Percentiles rank a stretch among this genome's conserved stretches.
These are phyloP conservation scores for Cercospora janseana DNA, from an alignment of 2,329 filamentous ascomycete species.

Conservation along the genomic window DNA sequence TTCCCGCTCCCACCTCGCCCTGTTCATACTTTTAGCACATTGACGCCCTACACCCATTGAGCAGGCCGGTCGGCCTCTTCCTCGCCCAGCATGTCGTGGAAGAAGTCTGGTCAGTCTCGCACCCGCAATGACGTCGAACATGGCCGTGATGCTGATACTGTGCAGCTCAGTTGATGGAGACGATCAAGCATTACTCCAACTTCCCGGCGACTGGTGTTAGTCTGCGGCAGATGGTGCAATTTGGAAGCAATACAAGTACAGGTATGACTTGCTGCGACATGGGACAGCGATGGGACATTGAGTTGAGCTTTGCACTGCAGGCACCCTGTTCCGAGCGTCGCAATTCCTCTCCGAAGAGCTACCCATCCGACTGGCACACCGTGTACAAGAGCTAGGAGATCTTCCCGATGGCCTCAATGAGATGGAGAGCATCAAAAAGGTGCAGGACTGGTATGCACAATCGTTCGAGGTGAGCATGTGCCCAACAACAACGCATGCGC, in stretches of 20 bases:
- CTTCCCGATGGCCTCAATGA: constrained; percentile 94
- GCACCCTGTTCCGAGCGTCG: constrained; percentile 93
- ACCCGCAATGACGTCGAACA: constrained; percentile 20
- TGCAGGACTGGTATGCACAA: constrained; percentile 98
- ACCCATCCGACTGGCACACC: constrained; percentile 91
- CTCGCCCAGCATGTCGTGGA: constrained; percentile 35
- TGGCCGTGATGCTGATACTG: constrained; percentile 6
- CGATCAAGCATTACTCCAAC: constrained; percentile 53
- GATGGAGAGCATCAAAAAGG: constrained; percentile 93
- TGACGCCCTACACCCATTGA: constrained; percentile 18
- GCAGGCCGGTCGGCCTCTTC: constrained; percentile 20
- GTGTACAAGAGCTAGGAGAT: constrained; percentile 88
- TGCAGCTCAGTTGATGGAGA: constrained; percentile 33
- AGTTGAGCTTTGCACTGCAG: constrained; percentile 45
- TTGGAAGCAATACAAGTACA: constrained; percentile 88
- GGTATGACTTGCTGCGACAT: constrained; percentile 54
- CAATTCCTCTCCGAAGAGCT: constrained; percentile 98
- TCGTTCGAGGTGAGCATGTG: constrained; percentile 80
- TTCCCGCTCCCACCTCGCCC: neutral
- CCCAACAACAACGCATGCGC: neutral
- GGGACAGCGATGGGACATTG: neutral
- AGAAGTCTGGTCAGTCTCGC: constrained; percentile 30
- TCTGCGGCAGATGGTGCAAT: constrained; percentile 98
- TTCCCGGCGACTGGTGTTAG: constrained; percentile 97
- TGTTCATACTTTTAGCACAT: constrained; percentile 10